Conservation (phyloP, 2,329 filamentous ascomycete species). For the Ophiostoma australiae region DNA sequence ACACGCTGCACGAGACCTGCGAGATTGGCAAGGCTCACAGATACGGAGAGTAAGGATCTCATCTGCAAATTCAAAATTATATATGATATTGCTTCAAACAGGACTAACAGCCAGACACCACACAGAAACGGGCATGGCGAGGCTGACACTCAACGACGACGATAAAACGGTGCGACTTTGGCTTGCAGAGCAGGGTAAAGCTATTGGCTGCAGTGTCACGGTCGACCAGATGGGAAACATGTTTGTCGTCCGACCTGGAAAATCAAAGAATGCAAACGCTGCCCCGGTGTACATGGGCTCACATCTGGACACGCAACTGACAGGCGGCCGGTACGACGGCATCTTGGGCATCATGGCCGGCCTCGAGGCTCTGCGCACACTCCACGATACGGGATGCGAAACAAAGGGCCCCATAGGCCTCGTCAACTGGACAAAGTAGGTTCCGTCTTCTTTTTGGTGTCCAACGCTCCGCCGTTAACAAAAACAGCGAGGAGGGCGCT, state of each 20-base stretch:
- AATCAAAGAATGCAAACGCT: conserved; percentile 52
- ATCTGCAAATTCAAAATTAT: not conserved
- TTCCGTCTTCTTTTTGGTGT: not conserved
- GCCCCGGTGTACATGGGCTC: conserved; percentile 62
- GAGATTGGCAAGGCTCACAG: conserved; percentile 27
- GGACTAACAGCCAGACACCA: conserved; percentile 11
- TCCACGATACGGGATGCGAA: conserved; percentile 62
- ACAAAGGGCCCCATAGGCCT: conserved; percentile 69
- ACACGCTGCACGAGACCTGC: conserved; percentile 27
- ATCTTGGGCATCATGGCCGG: conserved; percentile 70
- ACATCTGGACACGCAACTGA: conserved; percentile 61
- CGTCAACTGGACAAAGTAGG: conserved; percentile 71
- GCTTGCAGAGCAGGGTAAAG: conserved; percentile 62
- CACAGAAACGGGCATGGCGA: conserved; percentile 67
- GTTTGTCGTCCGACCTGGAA: conserved; percentile 68
- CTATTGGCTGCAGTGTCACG: conserved; percentile 60
- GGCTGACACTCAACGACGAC: conserved; percentile 64
- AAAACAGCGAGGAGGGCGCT: conserved; percentile 67
- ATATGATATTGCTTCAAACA: too few species aligned
- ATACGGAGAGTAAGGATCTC: conserved; percentile 23
- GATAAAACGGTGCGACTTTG: conserved; percentile 70
- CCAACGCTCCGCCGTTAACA: not conserved
- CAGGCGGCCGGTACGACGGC: conserved; percentile 68
- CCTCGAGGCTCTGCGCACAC: conserved; percentile 63
- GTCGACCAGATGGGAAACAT: conserved; percentile 77